Evolutionary conservation across 2,329 filamentous ascomycete genomes (phyloP).

Genomic region (Fragosphaeria purpurea): DNA sequence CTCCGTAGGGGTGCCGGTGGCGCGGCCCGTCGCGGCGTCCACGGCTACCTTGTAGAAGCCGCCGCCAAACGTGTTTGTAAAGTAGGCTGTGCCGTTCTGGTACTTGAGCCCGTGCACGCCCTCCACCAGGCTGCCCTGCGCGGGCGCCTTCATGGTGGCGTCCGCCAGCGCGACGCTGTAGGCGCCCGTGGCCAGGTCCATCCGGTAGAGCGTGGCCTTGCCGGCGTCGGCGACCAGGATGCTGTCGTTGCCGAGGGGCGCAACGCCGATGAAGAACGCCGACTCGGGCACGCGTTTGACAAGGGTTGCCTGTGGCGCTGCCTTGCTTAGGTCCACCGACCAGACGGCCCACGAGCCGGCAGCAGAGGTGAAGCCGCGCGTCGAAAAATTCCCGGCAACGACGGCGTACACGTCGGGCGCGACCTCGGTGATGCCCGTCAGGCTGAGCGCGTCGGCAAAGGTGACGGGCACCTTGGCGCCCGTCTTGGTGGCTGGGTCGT

Average conservation of each 20-base stretch:
- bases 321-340: constrained; percentile 15
- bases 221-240: constrained; percentile 22
- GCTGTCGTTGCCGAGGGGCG: constrained; percentile 16
- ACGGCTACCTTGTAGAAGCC: constrained; percentile 4
- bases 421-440: constrained; percentile 22
- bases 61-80: constrained; percentile 19
- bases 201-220: constrained; percentile 18
- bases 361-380: not conserved
- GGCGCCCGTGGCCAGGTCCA: constrained; percentile 18
- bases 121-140: constrained; percentile 21
- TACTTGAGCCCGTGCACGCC: constrained; percentile 19
- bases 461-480: constrained; percentile 4
- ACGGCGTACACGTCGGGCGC: constrained; percentile 20
- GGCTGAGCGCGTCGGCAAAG: constrained; percentile 8
- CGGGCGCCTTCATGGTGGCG: constrained; percentile 19
- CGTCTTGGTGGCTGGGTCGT: constrained; percentile 12
- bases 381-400: constrained; percentile 14
- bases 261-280: constrained; percentile 22
- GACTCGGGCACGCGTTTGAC: constrained; percentile 19
- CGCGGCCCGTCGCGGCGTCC: not conserved
- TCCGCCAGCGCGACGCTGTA: constrained; percentile 17
- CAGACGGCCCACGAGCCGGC: constrained; percentile 20
- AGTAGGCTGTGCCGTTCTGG: constrained; percentile 19
- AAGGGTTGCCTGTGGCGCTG: constrained; percentile 11
- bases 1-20: not conserved